phyloP scores from a whole-genome alignment of 768 basidiomycete genomes.

The Candolleomyces aberdarensis region DNA sequence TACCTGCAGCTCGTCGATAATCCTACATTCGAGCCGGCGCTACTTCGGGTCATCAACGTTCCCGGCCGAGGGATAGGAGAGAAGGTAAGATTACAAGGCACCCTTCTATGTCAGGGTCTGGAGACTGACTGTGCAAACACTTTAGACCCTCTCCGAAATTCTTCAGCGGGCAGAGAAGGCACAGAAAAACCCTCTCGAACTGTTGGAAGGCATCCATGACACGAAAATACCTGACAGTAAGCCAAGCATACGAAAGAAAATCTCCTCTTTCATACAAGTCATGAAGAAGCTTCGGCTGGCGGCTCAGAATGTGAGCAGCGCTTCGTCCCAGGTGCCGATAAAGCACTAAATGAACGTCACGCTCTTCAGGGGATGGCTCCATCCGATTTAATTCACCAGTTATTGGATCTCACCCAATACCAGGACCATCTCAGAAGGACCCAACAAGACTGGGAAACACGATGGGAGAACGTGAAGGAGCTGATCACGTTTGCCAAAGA shows the following conservation, averaged over 20 bases:
- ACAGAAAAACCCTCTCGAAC: constrained; percentile 51
- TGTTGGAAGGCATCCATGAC: constrained; percentile 64
- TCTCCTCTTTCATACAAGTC: constrained; percentile 55
- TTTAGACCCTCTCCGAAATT: constrained; percentile 61
- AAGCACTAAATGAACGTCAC: neutral
- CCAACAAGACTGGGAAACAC: constrained; percentile 68
- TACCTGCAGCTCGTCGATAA: constrained; percentile 86
- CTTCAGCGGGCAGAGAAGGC: constrained; percentile 46
- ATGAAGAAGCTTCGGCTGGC: constrained; percentile 51
- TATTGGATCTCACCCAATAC: constrained; percentile 61
- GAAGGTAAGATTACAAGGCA: constrained; percentile 45
- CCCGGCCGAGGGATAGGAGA: constrained; percentile 75
- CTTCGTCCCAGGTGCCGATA: neutral
- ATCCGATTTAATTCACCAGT: constrained; percentile 54
- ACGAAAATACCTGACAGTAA: constrained; percentile 62
- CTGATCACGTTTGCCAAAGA: constrained; percentile 76
- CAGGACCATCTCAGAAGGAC: constrained; percentile 66
- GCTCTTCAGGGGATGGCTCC: constrained; percentile 52
- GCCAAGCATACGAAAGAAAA: constrained; percentile 60
- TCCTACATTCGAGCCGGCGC: constrained; percentile 60
- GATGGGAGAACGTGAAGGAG: constrained; percentile 88
- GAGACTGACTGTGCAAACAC: neutral
- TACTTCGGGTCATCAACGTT: constrained; percentile 67
- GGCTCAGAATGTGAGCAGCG: constrained; percentile 48
- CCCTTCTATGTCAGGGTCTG: neutral